phyloP scores from a whole-genome alignment of 1,139 yeast genomes.

The Keqinozyma sinolaborantium region DNA sequence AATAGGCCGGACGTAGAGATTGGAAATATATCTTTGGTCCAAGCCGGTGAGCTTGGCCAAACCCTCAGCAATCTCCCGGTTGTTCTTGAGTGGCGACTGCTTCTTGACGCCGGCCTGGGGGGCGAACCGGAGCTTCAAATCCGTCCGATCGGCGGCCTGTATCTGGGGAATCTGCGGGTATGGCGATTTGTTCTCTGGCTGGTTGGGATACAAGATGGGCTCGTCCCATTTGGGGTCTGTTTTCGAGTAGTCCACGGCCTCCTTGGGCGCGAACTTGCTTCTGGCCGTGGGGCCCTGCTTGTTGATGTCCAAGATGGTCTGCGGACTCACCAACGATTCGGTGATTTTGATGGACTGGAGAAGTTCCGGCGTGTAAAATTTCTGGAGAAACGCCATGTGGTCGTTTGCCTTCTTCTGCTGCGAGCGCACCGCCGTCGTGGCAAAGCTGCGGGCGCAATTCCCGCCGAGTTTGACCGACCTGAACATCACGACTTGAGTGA shows the following conservation, averaged over 20 bases:
- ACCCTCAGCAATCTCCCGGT: slow-evolving; percentile 46
- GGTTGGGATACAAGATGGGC: slow-evolving; percentile 46
- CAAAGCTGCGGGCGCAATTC: background rate
- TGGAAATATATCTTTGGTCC: slow-evolving; percentile 59
- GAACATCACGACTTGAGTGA: background rate
- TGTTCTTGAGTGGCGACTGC: slow-evolving; percentile 14
- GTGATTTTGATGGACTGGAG: slow-evolving; percentile 79
- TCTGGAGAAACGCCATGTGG: slow-evolving; percentile 59
- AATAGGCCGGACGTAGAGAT: slow-evolving; percentile 63
- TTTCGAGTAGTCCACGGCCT: slow-evolving; percentile 25
- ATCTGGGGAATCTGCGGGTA: slow-evolving; percentile 42
- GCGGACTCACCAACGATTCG: slow-evolving; percentile 69
- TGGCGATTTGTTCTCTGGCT: slow-evolving; percentile 35
- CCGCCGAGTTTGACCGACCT: background rate
- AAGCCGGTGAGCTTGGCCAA: slow-evolving; percentile 74
- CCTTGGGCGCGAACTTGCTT: slow-evolving; percentile 31
- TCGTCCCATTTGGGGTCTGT: slow-evolving; percentile 46
- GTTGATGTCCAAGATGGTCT: slow-evolving; percentile 39
- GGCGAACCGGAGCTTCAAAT: slow-evolving; percentile 35
- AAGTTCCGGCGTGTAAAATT: slow-evolving; percentile 74
- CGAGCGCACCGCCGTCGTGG: background rate
- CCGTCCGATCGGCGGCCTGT: slow-evolving; percentile 38
- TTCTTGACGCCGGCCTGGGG: slow-evolving; percentile 14
- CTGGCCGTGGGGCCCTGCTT: slow-evolving; percentile 27
- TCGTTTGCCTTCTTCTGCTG: slow-evolving; percentile 18